phyloP scores from a whole-genome alignment of 73 alveolate species.

The Paramecium octaurelia region DNA sequence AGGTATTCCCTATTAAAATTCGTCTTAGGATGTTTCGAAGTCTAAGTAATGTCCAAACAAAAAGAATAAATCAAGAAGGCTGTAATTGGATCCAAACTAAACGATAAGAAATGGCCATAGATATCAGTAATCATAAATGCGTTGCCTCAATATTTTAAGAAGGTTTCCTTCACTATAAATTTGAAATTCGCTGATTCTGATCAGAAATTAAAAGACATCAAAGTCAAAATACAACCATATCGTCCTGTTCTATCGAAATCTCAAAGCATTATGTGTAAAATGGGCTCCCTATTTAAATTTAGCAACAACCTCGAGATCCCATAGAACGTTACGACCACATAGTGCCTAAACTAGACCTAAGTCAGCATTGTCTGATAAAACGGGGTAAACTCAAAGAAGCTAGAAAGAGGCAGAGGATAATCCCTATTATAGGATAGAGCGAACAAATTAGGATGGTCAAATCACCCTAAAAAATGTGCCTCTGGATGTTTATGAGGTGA shows the following conservation, averaged over 20 bases:
- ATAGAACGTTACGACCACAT: slow-evolving; percentile 31
- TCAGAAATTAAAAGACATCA: background rate
- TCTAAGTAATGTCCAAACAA: slow-evolving; percentile 46
- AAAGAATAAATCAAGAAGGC: slow-evolving; percentile 46
- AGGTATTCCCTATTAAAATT: background rate
- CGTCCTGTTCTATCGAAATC: background rate
- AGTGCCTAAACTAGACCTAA: slow-evolving; percentile 44
- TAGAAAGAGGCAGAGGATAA: slow-evolving; percentile 49
- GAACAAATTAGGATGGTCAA: slow-evolving; percentile 59
- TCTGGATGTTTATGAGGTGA: slow-evolving; percentile 63
- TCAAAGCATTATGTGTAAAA: background rate
- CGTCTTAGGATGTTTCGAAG: slow-evolving; percentile 57
- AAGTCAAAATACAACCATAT: slow-evolving; percentile 42
- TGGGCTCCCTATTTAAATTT: background rate
- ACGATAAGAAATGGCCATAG: slow-evolving; percentile 61
- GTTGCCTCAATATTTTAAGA: slow-evolving; percentile 41
- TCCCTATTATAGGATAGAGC: background rate
- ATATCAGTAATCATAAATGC: slow-evolving; percentile 25
- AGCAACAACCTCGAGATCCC: background rate
- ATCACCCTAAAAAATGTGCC: slow-evolving; percentile 53
- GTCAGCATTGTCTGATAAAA: slow-evolving; percentile 22
- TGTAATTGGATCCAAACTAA: slow-evolving; percentile 58
- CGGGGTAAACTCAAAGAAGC: slow-evolving; percentile 38
- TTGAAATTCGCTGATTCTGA: slow-evolving; percentile 40
- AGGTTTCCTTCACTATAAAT: slow-evolving; percentile 35